Percentiles rank a stretch among this genome's conserved stretches.
Evolutionary conservation across 2,329 filamentous ascomycete genomes (phyloP).

Genomic region (Gremmenia infestans): DNA sequence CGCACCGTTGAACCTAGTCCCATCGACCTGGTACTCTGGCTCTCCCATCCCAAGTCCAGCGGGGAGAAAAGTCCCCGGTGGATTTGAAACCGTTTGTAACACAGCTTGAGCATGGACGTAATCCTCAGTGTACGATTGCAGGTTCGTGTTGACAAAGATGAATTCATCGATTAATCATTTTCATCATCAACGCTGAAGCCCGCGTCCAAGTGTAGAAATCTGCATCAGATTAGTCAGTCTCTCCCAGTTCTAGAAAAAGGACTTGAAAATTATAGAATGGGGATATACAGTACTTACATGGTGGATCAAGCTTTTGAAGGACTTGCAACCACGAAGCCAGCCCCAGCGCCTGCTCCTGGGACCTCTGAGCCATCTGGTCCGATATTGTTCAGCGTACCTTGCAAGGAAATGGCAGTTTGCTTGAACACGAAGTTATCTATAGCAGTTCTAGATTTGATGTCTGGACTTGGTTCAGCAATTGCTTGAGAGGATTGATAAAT

Average conservation of each 20-base stretch:
- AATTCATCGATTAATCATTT: constrained; percentile 63
- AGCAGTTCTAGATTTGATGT: constrained; percentile 11
- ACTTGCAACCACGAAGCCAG: constrained; percentile 50
- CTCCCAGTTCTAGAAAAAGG: no score
- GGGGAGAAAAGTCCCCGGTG: constrained; percentile 33
- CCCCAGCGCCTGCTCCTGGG: constrained; percentile 35
- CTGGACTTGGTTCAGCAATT: constrained; percentile 7
- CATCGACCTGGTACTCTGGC: constrained; percentile 65
- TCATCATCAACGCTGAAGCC: constrained; percentile 68
- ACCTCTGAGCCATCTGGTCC: constrained; percentile 45
- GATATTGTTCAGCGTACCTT: constrained; percentile 51
- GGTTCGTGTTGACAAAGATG: constrained; percentile 42
- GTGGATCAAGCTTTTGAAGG: constrained; percentile 46
- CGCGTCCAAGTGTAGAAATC: constrained; percentile 77
- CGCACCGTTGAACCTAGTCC: constrained; percentile 55
- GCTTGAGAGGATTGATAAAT: constrained; percentile 1
- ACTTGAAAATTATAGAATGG: not conserved
- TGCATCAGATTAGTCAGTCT: constrained; percentile 30
- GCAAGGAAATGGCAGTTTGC: constrained; percentile 43
- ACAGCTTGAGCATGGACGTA: constrained; percentile 63
- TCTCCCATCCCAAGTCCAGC: constrained; percentile 56
- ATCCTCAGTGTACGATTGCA: constrained; percentile 53
- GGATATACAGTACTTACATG: constrained; percentile 39
- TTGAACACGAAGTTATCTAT: constrained; percentile 36
- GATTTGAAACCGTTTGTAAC: constrained; percentile 56